phyloP scores from a whole-genome alignment of 208 protist genomes.

The Acanthamoeba divionensis region DNA sequence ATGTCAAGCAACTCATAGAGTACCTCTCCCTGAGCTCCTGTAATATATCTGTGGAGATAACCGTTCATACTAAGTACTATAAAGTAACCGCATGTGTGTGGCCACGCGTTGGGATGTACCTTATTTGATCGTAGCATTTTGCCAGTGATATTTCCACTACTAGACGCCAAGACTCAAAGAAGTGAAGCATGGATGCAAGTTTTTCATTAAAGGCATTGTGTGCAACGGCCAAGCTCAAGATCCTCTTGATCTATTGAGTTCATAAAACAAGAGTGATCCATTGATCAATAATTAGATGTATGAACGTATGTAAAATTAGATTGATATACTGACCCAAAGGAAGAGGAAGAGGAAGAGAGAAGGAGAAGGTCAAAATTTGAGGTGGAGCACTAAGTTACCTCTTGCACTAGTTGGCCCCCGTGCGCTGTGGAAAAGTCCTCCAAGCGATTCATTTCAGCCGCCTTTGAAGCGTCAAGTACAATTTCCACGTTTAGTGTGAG shows the following conservation, averaged over 20 bases:
- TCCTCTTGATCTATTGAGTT: not conserved
- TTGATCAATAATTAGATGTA: too few species aligned
- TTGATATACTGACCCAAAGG: not conserved
- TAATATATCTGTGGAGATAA: not conserved
- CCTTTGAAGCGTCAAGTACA: too few species aligned
- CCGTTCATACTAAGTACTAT: not conserved
- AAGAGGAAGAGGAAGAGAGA: not conserved
- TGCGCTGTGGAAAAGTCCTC: too few species aligned
- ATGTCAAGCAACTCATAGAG: constrained; percentile 37
- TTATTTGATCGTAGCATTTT: constrained; percentile 9
- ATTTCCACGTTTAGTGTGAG: too few species aligned
- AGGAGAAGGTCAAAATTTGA: too few species aligned
- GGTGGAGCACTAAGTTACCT: too few species aligned
- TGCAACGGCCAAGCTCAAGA: not conserved
- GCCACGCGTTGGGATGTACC: not conserved
- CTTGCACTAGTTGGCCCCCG: not conserved
- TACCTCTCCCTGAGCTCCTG: constrained; percentile 1
- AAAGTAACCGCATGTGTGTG: not conserved
- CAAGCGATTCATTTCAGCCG: too few species aligned
- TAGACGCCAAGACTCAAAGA: constrained; percentile 36
- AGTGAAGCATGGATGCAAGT: not conserved
- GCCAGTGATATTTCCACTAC: constrained; percentile 23
- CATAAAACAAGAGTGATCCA: not conserved
- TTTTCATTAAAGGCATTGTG: not conserved
- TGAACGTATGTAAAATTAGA: too few species aligned